A percentile compares a stretch with the other conserved stretches of the same genome.
Conservation (phyloP, 805 yeast genomes). For the Cyberlindnera suaveolens region DNA sequence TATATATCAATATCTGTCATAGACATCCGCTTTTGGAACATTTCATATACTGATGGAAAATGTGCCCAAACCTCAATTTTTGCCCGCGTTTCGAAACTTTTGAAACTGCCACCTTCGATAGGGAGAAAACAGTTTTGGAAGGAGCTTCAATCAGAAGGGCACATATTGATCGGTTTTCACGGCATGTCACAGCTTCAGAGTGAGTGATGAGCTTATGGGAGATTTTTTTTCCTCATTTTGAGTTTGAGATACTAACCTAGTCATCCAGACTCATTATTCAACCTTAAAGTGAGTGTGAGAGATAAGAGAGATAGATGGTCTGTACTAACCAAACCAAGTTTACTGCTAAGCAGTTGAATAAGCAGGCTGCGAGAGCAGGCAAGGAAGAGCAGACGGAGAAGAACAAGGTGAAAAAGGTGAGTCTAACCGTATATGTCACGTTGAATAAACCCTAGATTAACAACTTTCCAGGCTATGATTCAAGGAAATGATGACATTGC, state of each 20-base stretch:
- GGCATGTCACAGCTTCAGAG: too few relatives aligned
- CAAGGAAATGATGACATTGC: conserved; percentile 92
- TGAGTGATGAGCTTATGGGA: too few relatives aligned
- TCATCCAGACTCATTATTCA: conserved; percentile 34
- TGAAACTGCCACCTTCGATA: too few relatives aligned
- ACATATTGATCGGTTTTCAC: too few relatives aligned
- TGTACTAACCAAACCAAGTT: conserved; percentile 38
- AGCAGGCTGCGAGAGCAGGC: conserved; percentile 86
- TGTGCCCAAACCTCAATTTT: too few relatives aligned
- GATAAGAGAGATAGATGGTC: not conserved
- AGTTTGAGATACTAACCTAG: not conserved
- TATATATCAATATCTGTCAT: not conserved
- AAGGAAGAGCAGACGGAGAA: conserved; percentile 87
- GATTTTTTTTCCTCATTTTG: too few relatives aligned
- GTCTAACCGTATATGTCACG: not conserved
- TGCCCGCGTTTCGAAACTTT: too few relatives aligned
- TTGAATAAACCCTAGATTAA: not conserved
- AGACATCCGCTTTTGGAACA: not conserved
- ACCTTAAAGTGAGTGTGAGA: conserved; percentile 39
- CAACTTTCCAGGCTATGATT: conserved; percentile 46
- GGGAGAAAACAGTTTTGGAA: too few relatives aligned
- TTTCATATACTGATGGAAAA: not conserved
- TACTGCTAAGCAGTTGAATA: conserved; percentile 86
- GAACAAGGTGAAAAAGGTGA: conserved; percentile 68
- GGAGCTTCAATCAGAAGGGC: too few relatives aligned